Evolutionary conservation across 2,329 filamentous ascomycete species (phyloP).

Genomic region (Blastomyces emzantsi): DNA sequence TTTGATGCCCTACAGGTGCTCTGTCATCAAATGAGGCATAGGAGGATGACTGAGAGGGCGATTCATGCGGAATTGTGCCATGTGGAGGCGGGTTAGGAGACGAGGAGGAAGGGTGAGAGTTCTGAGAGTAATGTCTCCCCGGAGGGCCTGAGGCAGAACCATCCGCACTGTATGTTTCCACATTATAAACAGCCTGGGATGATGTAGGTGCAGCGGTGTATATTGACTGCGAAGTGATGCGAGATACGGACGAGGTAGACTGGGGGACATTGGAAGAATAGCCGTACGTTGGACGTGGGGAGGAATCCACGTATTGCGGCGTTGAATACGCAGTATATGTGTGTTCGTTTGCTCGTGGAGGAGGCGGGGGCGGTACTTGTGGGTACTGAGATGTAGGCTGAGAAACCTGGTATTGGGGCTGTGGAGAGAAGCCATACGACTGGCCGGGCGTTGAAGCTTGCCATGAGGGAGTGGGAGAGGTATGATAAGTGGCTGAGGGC

Average conservation of each 20-base stretch:
- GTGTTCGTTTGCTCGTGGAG: slow-evolving; percentile 28
- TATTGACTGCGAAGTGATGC: slow-evolving; percentile 7
- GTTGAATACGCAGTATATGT: slow-evolving; percentile 31
- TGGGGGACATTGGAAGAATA: slow-evolving; percentile 21
- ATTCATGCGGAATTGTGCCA: slow-evolving; percentile 1
- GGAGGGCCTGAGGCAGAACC: not conserved
- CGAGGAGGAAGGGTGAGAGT: not conserved
- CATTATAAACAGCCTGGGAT: slow-evolving; percentile 16
- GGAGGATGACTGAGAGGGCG: slow-evolving; percentile 10
- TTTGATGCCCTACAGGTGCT: slow-evolving; percentile 22
- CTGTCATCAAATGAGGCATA: slow-evolving; percentile 22
- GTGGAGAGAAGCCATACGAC: slow-evolving; percentile 26
- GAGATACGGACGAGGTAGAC: slow-evolving; percentile 20
- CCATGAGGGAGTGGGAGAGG: slow-evolving; percentile 27
- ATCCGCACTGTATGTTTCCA: not conserved
- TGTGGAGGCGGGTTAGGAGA: slow-evolving; percentile 12
- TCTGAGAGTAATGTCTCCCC: not conserved
- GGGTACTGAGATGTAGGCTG: slow-evolving; percentile 9
- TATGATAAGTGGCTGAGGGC: slow-evolving; percentile 23
- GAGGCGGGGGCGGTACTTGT: slow-evolving; percentile 26
- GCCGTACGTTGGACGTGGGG: slow-evolving; percentile 23
- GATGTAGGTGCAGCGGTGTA: slow-evolving; percentile 15
- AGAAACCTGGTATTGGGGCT: slow-evolving; percentile 17
- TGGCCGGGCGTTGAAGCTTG: slow-evolving; percentile 27
- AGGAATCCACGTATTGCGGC: slow-evolving; percentile 20